Evolutionary conservation across 768 basidiomycete genomes (phyloP).

Genomic region (Russula sp.): DNA sequence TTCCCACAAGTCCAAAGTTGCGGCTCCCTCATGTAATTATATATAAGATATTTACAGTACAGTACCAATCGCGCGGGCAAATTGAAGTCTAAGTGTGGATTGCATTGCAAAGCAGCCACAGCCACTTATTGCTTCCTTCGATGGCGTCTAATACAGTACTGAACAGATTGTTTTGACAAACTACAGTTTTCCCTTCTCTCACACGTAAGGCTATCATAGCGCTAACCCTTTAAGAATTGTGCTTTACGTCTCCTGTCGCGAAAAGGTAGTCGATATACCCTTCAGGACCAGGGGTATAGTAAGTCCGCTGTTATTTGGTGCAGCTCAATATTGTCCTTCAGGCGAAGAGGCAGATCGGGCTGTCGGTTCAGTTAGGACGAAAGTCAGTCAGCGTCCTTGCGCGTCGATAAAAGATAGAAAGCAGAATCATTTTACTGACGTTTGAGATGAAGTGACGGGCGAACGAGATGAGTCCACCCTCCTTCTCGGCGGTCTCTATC

Average conservation of each 20-base stretch:
- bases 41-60: too few species aligned
- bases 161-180: background rate
- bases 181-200: background rate
- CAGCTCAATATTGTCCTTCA: slow-evolving; percentile 10
- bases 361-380: background rate
- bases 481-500: slow-evolving; percentile 18
- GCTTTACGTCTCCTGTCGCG: background rate
- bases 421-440: background rate
- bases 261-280: slow-evolving; percentile 32
- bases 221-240: background rate
- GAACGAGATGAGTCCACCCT: slow-evolving; percentile 24
- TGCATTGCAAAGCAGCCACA: too few species aligned
- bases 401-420: background rate
- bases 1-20: too few species aligned
- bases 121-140: too few species aligned
- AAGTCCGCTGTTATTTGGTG: background rate
- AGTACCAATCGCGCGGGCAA: too few species aligned
- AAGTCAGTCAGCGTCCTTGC: background rate
- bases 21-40: too few species aligned
- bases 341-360: slow-evolving; percentile 29
- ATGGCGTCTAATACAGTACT: background rate
- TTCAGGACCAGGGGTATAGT: background rate
- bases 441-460: slow-evolving; percentile 24
- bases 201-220: too few species aligned
- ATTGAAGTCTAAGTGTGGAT: too few species aligned